These are phyloP conservation scores for Telopea speciosissima DNA, from an alignment of 177 flowering plant species.

Conservation along the genomic window DNA sequence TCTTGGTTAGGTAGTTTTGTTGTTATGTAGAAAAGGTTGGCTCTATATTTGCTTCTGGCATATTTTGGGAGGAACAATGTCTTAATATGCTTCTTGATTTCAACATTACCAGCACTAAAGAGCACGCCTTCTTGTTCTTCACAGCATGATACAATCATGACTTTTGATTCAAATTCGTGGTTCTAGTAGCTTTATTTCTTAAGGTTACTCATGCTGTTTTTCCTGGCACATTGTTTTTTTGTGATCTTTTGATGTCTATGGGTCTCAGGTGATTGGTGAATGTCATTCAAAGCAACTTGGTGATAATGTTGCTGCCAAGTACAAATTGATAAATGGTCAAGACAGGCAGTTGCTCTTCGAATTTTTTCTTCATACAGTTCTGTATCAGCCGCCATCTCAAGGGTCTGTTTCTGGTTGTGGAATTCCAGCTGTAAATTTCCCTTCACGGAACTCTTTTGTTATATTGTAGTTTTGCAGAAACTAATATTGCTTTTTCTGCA, in stretches of 20 bases:
- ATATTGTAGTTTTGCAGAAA: constrained; percentile 2
- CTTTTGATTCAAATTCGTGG: background rate
- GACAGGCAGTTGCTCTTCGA: constrained; percentile 61
- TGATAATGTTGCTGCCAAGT: constrained; percentile 55
- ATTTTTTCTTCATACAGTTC: constrained; percentile 71
- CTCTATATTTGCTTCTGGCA: background rate
- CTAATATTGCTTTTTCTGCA: constrained; percentile 21
- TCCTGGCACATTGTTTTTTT: background rate
- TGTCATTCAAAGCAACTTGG: constrained; percentile 58
- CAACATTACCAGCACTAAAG: too few species aligned
- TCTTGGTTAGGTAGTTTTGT: background rate
- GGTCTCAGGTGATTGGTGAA: constrained; percentile 79
- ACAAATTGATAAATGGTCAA: constrained; percentile 38
- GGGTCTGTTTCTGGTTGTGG: constrained; percentile 40
- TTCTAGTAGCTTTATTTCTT: background rate
- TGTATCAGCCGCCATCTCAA: constrained; percentile 68
- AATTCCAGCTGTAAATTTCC: background rate
- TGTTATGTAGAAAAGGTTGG: background rate
- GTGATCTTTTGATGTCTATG: constrained; percentile 8
- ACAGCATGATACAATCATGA: background rate
- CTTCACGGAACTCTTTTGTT: background rate
- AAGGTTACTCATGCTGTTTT: background rate
- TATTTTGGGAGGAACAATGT: background rate
- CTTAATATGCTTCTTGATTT: too few species aligned
- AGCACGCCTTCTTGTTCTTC: background rate